Evolutionary conservation across 169 alveolate genomes (phyloP), one percentile per base, ranked within the genome.

Genomic region (Plasmodium billcollinsi): DNA sequence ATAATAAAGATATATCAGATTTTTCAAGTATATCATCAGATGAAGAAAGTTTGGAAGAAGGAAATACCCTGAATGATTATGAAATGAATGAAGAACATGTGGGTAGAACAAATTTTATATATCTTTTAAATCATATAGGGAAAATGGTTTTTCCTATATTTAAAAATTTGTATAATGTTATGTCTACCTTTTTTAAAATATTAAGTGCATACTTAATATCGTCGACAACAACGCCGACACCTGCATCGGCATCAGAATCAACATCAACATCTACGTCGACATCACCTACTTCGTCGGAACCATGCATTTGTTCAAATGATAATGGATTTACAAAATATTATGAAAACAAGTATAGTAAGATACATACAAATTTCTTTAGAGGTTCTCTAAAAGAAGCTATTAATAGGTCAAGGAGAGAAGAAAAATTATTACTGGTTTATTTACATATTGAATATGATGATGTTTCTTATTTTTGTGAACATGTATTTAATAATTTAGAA

Each of bases 351-450:
- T 76, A 26, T 56, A 75, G 89, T 0, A 65, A 62, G 43, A 65
- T 12, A 2, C 89, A 76, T 63, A 72, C 14, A n/a, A 65, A 63
- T 1, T 76, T 76, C 20, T 76, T 76, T 14, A 29, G 66, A 49
- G 89, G 89, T 5, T 63, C 29, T 63, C n/a, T 76, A 47, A 76
- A 58, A 24, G 89, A 76, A 24, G 89, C 89, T n/a, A 76, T 76
- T 29, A 45, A 49, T 29, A 52, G n/a, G 43, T 76, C 89, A 1
- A 65, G n/a, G 24, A 67, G 50, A 56, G 78, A 76, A 21, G 89
- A 65, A 9, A 76, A 76, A 33, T 76, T 76, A 49, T 65, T 76
- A 56, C 70, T 76, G 5, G 76, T 76, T 3, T 76, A 76, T 65
- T 69, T 76, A 24, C 89, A 76, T 26, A 76, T 49, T 2, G 89